Conservation (phyloP, 148 eudicot species). For the Chenopodium album region DNA sequence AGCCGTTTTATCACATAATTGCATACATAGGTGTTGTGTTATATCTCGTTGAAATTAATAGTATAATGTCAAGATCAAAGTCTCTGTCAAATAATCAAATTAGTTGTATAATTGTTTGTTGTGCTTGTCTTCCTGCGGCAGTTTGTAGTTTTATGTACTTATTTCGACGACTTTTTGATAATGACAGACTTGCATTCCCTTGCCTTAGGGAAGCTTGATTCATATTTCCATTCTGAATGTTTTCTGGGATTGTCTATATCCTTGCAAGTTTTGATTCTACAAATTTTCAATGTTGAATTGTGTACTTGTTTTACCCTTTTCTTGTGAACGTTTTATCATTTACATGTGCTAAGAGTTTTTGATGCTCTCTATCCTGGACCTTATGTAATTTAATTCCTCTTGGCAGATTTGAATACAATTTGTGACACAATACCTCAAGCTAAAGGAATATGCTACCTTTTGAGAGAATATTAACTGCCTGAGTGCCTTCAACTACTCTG, state of each 20-base stretch:
- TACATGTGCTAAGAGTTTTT: background rate
- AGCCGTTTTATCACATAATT: background rate
- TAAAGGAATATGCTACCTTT: conserved; percentile 22
- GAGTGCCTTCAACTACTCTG: background rate
- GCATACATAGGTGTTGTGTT: background rate
- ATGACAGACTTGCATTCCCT: background rate
- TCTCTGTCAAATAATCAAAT: too few relatives aligned
- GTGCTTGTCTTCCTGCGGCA: background rate
- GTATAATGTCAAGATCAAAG: too few relatives aligned
- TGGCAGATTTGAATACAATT: conserved; percentile 11
- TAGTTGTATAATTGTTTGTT: background rate
- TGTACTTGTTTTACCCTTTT: background rate
- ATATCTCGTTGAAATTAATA: background rate
- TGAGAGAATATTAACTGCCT: background rate
- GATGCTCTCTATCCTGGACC: background rate
- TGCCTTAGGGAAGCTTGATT: background rate
- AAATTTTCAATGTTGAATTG: background rate
- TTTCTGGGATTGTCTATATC: background rate
- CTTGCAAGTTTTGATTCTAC: background rate
- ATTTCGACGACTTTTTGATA: background rate
- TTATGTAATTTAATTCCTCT: background rate
- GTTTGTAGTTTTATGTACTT: background rate
- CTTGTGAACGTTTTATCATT: background rate
- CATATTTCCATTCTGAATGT: background rate
- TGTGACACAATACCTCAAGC: background rate